These are phyloP conservation scores for Mortierella sp. DNA, from an alignment of 371 early-diverging fungal genomes.

Conservation along the genomic window DNA sequence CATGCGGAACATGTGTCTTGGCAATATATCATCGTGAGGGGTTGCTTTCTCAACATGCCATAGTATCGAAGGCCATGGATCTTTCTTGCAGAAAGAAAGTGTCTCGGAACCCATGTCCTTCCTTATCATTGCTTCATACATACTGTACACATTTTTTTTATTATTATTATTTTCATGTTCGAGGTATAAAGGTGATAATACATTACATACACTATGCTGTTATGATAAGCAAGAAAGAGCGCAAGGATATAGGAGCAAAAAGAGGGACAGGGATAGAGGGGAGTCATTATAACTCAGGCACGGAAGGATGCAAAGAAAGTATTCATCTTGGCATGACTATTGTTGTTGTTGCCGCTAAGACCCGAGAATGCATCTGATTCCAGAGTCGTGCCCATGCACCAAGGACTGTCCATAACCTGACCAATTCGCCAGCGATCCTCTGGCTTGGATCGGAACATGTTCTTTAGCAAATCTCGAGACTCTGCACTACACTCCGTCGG, in stretches of 20 bases:
- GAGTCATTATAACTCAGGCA: background rate
- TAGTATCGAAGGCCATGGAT: no score
- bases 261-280: background rate
- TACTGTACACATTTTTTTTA: background rate
- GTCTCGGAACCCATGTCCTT: no score
- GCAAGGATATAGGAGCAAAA: background rate
- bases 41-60: no score
- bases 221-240: background rate
- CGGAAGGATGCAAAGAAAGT: slow-evolving; percentile 28
- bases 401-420: slow-evolving; percentile 29
- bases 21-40: no score
- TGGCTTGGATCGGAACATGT: slow-evolving; percentile 38
- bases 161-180: background rate
- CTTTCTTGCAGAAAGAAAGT: no score
- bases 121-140: background rate
- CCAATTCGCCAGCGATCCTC: slow-evolving; percentile 51
- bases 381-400: slow-evolving; percentile 23
- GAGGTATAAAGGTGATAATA: background rate
- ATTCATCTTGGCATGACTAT: slow-evolving; percentile 23
- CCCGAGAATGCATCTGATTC: background rate
- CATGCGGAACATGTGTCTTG: no score
- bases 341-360: background rate
- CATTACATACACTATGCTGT: background rate
- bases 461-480: slow-evolving; percentile 27
- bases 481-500: slow-evolving; percentile 39